These are phyloP conservation scores for Boletus huronensis DNA, from an alignment of 768 basidiomycete genomes.

Conservation along the genomic window DNA sequence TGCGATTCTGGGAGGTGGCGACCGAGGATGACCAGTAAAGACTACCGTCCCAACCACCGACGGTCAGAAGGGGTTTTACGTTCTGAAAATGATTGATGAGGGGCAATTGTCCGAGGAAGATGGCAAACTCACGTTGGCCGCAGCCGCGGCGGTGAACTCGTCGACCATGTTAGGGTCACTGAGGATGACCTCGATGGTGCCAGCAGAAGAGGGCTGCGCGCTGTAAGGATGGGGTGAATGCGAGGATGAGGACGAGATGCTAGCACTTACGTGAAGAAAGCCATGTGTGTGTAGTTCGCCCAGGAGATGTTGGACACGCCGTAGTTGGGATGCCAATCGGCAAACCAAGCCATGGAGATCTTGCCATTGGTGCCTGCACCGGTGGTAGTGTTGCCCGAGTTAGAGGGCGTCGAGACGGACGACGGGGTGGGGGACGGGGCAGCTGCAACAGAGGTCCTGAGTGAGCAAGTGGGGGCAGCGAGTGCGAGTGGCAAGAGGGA, in stretches of 20 bases:
- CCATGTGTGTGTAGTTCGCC: constrained; percentile 63
- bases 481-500: constrained; percentile 22
- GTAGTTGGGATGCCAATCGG: constrained; percentile 57
- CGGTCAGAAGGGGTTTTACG: constrained; percentile 54
- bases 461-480: constrained; percentile 28
- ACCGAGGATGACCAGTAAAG: constrained; percentile 59
- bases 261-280: constrained; percentile 53
- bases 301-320: constrained; percentile 56
- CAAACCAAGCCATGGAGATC: constrained; percentile 65
- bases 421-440: constrained; percentile 3
- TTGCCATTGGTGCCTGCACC: constrained; percentile 24
- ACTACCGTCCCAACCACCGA: constrained; percentile 70
- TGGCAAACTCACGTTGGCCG: constrained; percentile 20
- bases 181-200: constrained; percentile 11
- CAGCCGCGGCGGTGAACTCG: constrained; percentile 25
- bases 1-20: constrained; percentile 51
- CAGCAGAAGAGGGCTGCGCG: constrained; percentile 21
- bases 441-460: constrained; percentile 7
- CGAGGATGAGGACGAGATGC: background rate
- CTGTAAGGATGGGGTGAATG: constrained; percentile 3
- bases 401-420: background rate
- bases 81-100: constrained; percentile 31
- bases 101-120: too few species aligned
- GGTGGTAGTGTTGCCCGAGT: constrained; percentile 13
- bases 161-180: constrained; percentile 3